Percentiles rank a stretch among this genome's conserved stretches.
Conservation (phyloP, 371 early-diverging fungal genomes). For the Lichtheimia ramosa region DNA sequence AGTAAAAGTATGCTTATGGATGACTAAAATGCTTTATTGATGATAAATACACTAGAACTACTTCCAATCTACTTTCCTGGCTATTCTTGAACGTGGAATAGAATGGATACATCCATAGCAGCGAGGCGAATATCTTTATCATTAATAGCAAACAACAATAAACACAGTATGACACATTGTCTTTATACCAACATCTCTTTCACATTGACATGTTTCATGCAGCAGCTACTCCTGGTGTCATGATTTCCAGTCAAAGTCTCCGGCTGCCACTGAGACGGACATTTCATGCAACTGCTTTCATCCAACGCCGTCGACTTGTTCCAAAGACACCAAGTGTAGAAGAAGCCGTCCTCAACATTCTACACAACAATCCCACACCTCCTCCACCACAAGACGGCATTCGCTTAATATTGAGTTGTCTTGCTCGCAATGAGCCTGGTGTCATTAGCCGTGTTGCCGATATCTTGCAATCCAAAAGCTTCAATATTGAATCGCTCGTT, state of each 20-base stretch:
- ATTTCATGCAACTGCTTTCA: neutral
- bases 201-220: too few relatives aligned
- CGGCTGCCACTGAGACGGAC: slow-evolving; percentile 4
- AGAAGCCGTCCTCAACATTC: slow-evolving; percentile 87
- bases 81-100: neutral
- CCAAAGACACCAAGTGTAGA: slow-evolving; percentile 59
- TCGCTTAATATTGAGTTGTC: slow-evolving; percentile 88
- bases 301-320: slow-evolving; percentile 13
- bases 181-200: too few relatives aligned
- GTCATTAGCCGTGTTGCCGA: slow-evolving; percentile 90
- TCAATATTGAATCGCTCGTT: slow-evolving; percentile 96
- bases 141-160: too few relatives aligned
- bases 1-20: neutral
- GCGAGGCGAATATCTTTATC: too few relatives aligned
- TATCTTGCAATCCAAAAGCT: slow-evolving; percentile 90
- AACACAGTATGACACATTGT: too few relatives aligned
- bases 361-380: slow-evolving; percentile 81
- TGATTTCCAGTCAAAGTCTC: too few relatives aligned
- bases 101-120: too few relatives aligned
- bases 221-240: too few relatives aligned
- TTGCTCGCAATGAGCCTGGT: slow-evolving; percentile 96
- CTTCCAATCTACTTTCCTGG: slow-evolving; percentile 45
- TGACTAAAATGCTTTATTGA: too few relatives aligned
- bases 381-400: slow-evolving; percentile 44
- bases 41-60: slow-evolving; percentile 21